A percentile compares a stretch with the other conserved stretches of the same genome.
Conservation (phyloP, 139 green algal genomes). For the Penium margaritaceum region DNA sequence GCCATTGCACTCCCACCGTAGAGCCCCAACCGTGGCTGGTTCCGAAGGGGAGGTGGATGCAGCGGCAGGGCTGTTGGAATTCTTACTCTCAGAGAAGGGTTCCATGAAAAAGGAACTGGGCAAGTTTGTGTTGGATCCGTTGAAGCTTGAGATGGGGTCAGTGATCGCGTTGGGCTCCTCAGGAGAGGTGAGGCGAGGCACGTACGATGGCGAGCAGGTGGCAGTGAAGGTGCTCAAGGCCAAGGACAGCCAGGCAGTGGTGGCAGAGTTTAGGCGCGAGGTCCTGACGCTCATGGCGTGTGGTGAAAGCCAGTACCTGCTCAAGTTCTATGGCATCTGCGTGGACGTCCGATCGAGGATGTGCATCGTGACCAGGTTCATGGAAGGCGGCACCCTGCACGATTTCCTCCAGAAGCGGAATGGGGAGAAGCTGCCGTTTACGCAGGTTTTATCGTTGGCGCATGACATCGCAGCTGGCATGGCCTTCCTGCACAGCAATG, state of each 20-base stretch:
- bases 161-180: constrained; percentile 5
- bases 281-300: background rate
- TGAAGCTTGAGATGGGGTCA: background rate
- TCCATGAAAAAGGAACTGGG: constrained; percentile 9
- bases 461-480: constrained; percentile 54
- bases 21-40: too few species aligned
- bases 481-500: constrained; percentile 56
- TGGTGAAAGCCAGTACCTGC: constrained; percentile 2
- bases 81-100: background rate
- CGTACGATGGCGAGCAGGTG: background rate
- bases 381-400: background rate
- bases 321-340: constrained; percentile 35
- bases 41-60: too few species aligned
- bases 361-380: constrained; percentile 21
- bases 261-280: constrained; percentile 10
- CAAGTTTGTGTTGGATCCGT: background rate
- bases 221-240: constrained; percentile 5
- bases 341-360: background rate
- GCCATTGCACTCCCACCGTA: too few species aligned
- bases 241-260: background rate
- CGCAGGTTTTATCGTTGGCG: constrained; percentile 15
- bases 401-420: background rate
- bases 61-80: background rate
- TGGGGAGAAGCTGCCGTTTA: background rate
- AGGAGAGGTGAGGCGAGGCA: background rate